These are phyloP conservation scores for Trichocladium uniseriatum DNA, from an alignment of 495 filamentous ascomycete genomes.

Conservation along the genomic window DNA sequence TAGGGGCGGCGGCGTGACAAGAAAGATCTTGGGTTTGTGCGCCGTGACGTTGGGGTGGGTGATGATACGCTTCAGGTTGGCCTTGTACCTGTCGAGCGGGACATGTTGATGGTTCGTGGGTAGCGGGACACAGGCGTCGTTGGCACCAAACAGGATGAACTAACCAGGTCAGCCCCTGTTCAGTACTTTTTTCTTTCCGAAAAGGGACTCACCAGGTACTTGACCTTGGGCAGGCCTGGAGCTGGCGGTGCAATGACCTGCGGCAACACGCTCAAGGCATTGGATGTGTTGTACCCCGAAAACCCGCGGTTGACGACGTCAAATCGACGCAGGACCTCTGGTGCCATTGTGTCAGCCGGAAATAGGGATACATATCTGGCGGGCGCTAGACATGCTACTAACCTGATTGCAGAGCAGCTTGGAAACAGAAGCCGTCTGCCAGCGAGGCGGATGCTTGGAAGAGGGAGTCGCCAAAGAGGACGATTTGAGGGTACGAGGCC, in stretches of 20 bases:
- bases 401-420: conserved; percentile 64
- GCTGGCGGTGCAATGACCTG: conserved; percentile 38
- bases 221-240: conserved; percentile 42
- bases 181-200: too few species aligned
- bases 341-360: neutral
- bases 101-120: conserved; percentile 57
- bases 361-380: neutral
- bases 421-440: conserved; percentile 58
- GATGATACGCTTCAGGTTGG: conserved; percentile 60
- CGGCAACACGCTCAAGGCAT: conserved; percentile 34
- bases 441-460: conserved; percentile 53
- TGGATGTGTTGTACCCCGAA: conserved; percentile 42
- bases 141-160: conserved; percentile 79
- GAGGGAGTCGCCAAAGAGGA: conserved; percentile 78
- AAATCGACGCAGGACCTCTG: conserved; percentile 35
- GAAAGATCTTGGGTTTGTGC: conserved; percentile 62
- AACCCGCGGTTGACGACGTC: conserved; percentile 44
- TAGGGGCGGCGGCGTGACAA: conserved; percentile 72
- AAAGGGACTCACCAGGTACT: conserved; percentile 51
- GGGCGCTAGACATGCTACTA: conserved; percentile 10
- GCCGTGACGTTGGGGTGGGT: conserved; percentile 55
- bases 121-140: conserved; percentile 62
- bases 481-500: conserved; percentile 50
- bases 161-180: conserved; percentile 26
- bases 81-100: conserved; percentile 59